Evolutionary conservation across 805 yeast genomes (phyloP).

Genomic region (Candida corydali): DNA sequence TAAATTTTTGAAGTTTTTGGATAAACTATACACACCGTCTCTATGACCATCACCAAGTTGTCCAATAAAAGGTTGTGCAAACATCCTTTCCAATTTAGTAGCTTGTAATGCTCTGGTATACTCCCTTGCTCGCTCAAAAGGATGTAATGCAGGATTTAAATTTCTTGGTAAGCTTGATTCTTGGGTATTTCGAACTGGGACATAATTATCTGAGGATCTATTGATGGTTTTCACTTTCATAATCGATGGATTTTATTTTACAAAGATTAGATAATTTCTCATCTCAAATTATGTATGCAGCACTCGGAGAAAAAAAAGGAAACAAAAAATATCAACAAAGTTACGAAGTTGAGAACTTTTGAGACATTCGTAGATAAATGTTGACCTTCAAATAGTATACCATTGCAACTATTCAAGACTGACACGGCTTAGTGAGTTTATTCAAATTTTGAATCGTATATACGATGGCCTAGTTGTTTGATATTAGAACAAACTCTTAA

Average conservation of each 20-base stretch:
- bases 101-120: slow-evolving; percentile 93
- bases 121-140: slow-evolving; percentile 95
- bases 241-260: not conserved
- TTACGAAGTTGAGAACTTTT: too few species aligned
- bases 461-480: too few species aligned
- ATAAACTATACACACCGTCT: slow-evolving; percentile 88
- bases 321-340: too few species aligned
- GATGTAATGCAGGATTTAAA: slow-evolving; percentile 90
- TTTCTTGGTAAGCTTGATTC: slow-evolving; percentile 85
- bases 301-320: not conserved
- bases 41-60: slow-evolving; percentile 93
- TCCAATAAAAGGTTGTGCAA: slow-evolving; percentile 95
- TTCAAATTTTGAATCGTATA: too few species aligned
- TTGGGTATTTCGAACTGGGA: slow-evolving; percentile 88
- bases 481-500: too few species aligned
- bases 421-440: too few species aligned
- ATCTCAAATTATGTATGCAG: slow-evolving; percentile 5
- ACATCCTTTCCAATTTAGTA: slow-evolving; percentile 91
- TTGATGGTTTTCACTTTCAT: slow-evolving; percentile 87
- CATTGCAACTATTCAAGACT: too few species aligned
- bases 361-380: too few species aligned
- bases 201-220: slow-evolving; percentile 86
- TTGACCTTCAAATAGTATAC: too few species aligned
- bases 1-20: slow-evolving; percentile 67
- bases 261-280: slow-evolving; percentile 1